phyloP scores from a whole-genome alignment of 352 stramenopile genomes.

The Globisporangium nagaii region DNA sequence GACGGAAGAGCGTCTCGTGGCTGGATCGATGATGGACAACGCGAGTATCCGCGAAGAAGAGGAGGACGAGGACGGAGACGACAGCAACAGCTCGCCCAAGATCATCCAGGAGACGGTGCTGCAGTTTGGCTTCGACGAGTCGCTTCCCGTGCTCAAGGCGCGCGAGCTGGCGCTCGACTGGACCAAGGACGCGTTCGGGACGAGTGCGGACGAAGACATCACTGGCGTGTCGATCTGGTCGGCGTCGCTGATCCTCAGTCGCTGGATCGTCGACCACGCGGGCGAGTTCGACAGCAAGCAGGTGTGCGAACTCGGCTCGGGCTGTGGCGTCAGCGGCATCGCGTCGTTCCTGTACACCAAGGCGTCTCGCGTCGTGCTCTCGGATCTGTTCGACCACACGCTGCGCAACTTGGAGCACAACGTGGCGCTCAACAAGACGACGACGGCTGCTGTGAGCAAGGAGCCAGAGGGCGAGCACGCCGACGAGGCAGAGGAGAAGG shows the following conservation, averaged over 20 bases:
- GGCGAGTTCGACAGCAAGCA: slow-evolving; percentile 60
- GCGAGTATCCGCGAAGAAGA: slow-evolving; percentile 61
- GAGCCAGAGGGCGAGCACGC: neutral
- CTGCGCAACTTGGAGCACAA: slow-evolving; percentile 83
- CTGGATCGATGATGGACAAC: slow-evolving; percentile 67
- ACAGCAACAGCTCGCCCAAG: slow-evolving; percentile 38
- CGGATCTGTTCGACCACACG: slow-evolving; percentile 78
- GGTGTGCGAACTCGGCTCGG: slow-evolving; percentile 79
- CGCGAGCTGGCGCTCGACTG: slow-evolving; percentile 81
- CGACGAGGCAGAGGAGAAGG: slow-evolving; percentile 25
- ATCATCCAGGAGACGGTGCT: slow-evolving; percentile 81
- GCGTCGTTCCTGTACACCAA: slow-evolving; percentile 75
- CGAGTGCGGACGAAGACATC: slow-evolving; percentile 79
- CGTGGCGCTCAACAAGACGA: slow-evolving; percentile 58
- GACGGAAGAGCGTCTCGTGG: slow-evolving; percentile 67
- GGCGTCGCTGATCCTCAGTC: slow-evolving; percentile 78
- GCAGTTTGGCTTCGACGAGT: slow-evolving; percentile 65
- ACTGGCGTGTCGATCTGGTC: slow-evolving; percentile 88
- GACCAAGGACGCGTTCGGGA: slow-evolving; percentile 77
- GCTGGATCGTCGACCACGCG: slow-evolving; percentile 73
- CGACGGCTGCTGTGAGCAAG: neutral
- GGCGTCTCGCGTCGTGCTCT: slow-evolving; percentile 71
- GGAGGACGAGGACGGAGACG: slow-evolving; percentile 55
- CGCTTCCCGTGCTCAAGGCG: slow-evolving; percentile 54
- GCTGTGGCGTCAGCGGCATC: slow-evolving; percentile 79